A percentile compares a stretch with the other conserved stretches of the same genome.
phyloP scores from a whole-genome alignment of 805 yeast species.

The Pichia exigua region DNA sequence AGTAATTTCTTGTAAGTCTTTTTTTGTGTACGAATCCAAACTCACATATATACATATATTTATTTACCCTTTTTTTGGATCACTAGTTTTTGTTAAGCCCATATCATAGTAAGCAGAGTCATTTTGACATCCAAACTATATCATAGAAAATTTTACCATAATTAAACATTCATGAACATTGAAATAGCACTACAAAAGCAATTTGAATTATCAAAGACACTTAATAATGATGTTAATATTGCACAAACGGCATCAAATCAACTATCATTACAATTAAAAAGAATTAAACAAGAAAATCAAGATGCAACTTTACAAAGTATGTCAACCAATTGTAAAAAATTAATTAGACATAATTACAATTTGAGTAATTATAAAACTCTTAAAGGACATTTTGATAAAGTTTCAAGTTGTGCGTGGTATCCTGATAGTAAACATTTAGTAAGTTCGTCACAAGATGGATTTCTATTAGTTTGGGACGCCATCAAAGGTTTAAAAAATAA shows the following conservation, averaged over 20 bases:
- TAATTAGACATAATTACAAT: conserved; percentile 5
- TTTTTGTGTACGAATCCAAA: not conserved
- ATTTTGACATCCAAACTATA: not conserved
- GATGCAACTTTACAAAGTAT: conserved; percentile 23
- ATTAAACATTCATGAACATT: conserved; percentile 1
- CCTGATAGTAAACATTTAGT: conserved; percentile 52
- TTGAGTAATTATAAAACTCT: conserved; percentile 28
- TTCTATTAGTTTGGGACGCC: conserved; percentile 76
- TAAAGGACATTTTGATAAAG: conserved; percentile 66
- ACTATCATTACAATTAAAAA: conserved; percentile 21
- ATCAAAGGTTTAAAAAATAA: conserved; percentile 60
- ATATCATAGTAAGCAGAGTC: no score
- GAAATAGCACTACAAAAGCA: conserved; percentile 18
- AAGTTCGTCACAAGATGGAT: conserved; percentile 83
- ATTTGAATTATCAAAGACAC: conserved; percentile 16
- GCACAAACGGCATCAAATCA: conserved; percentile 23
- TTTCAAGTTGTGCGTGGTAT: conserved; percentile 64
- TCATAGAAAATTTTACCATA: not conserved
- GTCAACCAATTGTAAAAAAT: conserved; percentile 19
- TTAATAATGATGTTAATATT: conserved; percentile 17
- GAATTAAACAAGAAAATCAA: conserved; percentile 20
- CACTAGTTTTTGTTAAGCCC: not conserved
- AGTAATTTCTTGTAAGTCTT: not conserved
- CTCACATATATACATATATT: not conserved
- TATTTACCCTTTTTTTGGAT: no score